Conservation (phyloP, 1,139 yeast genomes). For the Geotrichum carabidarum region DNA sequence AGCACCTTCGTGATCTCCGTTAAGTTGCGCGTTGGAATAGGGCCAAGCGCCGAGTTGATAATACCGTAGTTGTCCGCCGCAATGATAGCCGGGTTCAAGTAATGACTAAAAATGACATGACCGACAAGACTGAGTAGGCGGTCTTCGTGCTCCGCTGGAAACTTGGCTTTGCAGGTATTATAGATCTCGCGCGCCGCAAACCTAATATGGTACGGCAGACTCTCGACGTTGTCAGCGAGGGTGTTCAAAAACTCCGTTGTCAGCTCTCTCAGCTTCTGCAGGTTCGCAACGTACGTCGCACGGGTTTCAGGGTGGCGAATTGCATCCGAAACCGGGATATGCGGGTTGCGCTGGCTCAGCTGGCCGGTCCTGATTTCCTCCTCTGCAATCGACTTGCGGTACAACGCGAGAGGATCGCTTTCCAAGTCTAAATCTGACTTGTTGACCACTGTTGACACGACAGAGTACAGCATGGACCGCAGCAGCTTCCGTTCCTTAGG, state of each 20-base stretch:
- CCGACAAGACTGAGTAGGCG: slow-evolving; percentile 65
- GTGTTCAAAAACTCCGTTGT: slow-evolving; percentile 55
- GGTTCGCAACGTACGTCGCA: slow-evolving; percentile 60
- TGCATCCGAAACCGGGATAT: slow-evolving; percentile 58
- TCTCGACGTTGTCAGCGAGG: slow-evolving; percentile 41
- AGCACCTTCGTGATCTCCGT: slow-evolving; percentile 55
- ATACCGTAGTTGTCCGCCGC: slow-evolving; percentile 65
- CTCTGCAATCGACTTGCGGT: slow-evolving; percentile 44
- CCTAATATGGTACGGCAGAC: slow-evolving; percentile 61
- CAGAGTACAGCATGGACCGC: slow-evolving; percentile 52
- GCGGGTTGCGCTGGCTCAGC: slow-evolving; percentile 44
- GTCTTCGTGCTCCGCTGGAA: slow-evolving; percentile 46
- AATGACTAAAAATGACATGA: slow-evolving; percentile 58
- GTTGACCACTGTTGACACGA: slow-evolving; percentile 46
- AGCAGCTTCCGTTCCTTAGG: slow-evolving; percentile 57
- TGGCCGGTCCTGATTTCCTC: slow-evolving; percentile 45
- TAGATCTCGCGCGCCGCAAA: slow-evolving; percentile 44
- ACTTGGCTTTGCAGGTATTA: slow-evolving; percentile 40
- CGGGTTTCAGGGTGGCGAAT: slow-evolving; percentile 74
- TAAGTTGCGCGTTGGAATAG: slow-evolving; percentile 49
- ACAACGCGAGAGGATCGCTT: slow-evolving; percentile 67
- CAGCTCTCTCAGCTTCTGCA: slow-evolving; percentile 69
- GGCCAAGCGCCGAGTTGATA: slow-evolving; percentile 36
- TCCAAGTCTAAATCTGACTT: slow-evolving; percentile 63
- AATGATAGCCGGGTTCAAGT: slow-evolving; percentile 59